These are phyloP conservation scores for Exophiala viscosa DNA, from an alignment of 2,329 filamentous ascomycete genomes.

Conservation along the genomic window DNA sequence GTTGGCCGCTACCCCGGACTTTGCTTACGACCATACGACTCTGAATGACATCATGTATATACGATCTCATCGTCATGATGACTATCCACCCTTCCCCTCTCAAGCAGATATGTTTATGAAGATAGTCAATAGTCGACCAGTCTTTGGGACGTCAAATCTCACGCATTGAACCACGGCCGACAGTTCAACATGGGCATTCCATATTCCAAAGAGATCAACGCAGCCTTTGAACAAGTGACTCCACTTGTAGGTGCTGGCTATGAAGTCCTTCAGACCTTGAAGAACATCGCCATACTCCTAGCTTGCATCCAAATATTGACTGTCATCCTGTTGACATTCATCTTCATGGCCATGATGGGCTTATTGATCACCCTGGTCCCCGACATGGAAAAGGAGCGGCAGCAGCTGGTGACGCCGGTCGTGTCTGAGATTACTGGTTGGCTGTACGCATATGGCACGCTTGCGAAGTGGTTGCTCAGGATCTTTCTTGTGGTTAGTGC, in stretches of 20 bases:
- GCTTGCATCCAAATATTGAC: conserved; percentile 48
- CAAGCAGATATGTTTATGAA: no score
- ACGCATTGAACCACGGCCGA: background rate
- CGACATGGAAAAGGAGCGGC: conserved; percentile 44
- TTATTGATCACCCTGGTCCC: conserved; percentile 48
- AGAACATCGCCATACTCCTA: conserved; percentile 49
- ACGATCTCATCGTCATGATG: no score
- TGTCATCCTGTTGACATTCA: conserved; percentile 39
- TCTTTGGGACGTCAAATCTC: background rate
- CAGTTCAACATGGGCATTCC: conserved; percentile 47
- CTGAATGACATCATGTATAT: no score
- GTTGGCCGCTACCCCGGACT: no score
- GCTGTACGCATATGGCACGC: conserved; percentile 28
- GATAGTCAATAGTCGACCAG: background rate
- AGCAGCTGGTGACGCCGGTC: conserved; percentile 42
- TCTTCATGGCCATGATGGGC: conserved; percentile 38
- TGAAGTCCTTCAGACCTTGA: conserved; percentile 48
- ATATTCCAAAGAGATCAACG: conserved; percentile 51
- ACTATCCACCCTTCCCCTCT: no score
- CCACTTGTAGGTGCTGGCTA: conserved; percentile 50
- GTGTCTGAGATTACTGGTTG: conserved; percentile 34
- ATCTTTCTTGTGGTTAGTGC: conserved; percentile 52
- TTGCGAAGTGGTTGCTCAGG: conserved; percentile 68
- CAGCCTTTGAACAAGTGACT: conserved; percentile 52
- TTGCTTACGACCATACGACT: no score